These are phyloP conservation scores for Lasiodiplodia gonubiensis DNA, from an alignment of 2,329 filamentous ascomycete species.

Conservation along the genomic window DNA sequence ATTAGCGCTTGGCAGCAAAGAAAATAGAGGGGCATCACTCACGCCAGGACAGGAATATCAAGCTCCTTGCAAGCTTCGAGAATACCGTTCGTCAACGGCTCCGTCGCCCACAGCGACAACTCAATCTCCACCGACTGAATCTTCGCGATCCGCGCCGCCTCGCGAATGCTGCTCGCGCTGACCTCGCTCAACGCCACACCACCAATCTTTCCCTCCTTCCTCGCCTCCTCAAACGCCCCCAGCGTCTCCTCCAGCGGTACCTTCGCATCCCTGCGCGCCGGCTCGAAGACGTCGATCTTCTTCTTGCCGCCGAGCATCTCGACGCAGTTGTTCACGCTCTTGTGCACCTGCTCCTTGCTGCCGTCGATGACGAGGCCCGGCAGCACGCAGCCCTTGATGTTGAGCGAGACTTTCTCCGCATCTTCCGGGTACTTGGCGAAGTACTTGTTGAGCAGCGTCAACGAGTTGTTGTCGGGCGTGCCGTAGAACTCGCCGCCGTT, in stretches of 20 bases:
- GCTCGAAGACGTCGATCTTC: constrained; percentile 11
- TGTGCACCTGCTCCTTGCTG: neutral
- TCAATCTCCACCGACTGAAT: constrained; percentile 67
- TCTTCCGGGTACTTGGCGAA: constrained; percentile 52
- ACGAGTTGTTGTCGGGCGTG: constrained; percentile 44
- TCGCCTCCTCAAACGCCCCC: constrained; percentile 37
- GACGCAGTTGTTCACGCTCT: neutral
- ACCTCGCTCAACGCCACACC: constrained; percentile 55
- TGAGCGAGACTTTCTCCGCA: constrained; percentile 47
- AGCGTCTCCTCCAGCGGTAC: constrained; percentile 6
- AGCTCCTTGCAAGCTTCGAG: constrained; percentile 64
- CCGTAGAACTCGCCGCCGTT: constrained; percentile 52
- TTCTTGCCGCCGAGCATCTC: neutral
- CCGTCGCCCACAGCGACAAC: constrained; percentile 62
- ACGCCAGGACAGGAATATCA: constrained; percentile 66
- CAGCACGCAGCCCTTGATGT: constrained; percentile 46
- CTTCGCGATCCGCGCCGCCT: constrained; percentile 58
- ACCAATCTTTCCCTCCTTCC: constrained; percentile 50
- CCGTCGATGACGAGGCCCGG: neutral
- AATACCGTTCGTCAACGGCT: constrained; percentile 65
- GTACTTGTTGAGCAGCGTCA: constrained; percentile 48
- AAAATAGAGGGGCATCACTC: constrained; percentile 60
- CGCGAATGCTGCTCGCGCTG: constrained; percentile 52
- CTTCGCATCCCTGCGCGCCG: neutral
- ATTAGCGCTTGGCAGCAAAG: too few species aligned